Conservation (phyloP, 108 stramenopile species). For the Aurantiochytrium sp. region DNA sequence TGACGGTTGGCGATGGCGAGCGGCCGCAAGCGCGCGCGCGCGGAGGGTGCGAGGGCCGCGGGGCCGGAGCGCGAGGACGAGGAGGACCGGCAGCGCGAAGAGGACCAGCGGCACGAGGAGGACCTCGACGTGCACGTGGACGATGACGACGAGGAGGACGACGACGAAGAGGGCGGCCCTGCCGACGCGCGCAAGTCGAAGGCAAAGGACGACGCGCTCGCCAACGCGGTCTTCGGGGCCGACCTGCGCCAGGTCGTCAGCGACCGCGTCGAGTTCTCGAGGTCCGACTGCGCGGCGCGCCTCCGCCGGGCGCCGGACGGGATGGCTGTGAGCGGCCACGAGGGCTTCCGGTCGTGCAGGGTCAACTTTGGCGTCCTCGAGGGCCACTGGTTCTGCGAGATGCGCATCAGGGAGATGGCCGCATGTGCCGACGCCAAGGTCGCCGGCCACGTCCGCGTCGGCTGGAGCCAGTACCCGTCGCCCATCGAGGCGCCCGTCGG, state of each 20-base stretch:
- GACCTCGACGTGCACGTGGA: background rate
- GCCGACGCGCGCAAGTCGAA: background rate
- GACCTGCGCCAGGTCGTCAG: background rate
- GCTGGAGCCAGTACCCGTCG: background rate
- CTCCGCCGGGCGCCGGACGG: background rate
- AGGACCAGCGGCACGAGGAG: background rate
- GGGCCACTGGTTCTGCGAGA: constrained; percentile 23
- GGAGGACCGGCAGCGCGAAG: background rate
- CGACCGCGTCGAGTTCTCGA: background rate
- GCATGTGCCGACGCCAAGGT: background rate
- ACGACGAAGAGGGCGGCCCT: background rate
- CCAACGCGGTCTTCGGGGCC: background rate
- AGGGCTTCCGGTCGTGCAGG: background rate
- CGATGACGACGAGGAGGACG: background rate
- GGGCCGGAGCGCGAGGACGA: background rate
- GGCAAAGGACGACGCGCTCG: background rate
- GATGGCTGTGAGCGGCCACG: background rate
- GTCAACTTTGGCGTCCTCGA: background rate
- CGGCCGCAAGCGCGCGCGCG: too few relatives aligned
- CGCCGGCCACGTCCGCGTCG: background rate
- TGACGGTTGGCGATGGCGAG: too few relatives aligned
- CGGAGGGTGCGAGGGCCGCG: too few relatives aligned
- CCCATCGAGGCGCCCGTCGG: background rate
- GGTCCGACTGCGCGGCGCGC: background rate
- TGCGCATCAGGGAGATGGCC: background rate